These are phyloP conservation scores for Lotmaria passim DNA, from an alignment of 208 protist species.

Conservation along the genomic window DNA sequence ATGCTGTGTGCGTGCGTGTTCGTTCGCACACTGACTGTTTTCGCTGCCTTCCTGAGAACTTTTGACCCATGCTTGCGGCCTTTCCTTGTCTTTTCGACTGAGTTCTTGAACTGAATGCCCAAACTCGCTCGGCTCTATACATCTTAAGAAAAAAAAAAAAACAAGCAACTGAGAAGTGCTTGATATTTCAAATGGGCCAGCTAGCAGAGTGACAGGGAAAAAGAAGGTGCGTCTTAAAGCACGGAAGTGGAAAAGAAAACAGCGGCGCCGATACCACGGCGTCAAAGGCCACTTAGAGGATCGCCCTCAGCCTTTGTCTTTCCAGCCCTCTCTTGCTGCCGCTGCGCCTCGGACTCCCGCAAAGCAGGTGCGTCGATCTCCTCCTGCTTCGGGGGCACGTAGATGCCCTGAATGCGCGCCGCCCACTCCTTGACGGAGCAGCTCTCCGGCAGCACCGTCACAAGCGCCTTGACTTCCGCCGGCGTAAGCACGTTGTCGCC, in stretches of 20 bases:
- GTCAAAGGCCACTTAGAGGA: conserved; percentile 47
- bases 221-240: not conserved
- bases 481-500: conserved; percentile 85
- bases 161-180: not conserved
- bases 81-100: too few species aligned
- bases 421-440: conserved; percentile 74
- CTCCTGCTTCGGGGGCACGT: conserved; percentile 73
- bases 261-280: not conserved
- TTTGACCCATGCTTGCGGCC: too few species aligned
- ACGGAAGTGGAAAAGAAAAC: not conserved
- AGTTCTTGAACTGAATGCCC: too few species aligned
- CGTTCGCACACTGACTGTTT: too few species aligned
- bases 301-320: conserved; percentile 47
- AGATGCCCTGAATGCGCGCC: conserved; percentile 85
- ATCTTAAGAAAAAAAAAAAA: not conserved
- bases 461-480: conserved; percentile 72
- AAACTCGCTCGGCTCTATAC: not conserved
- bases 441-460: conserved; percentile 53
- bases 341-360: conserved; percentile 50
- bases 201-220: not conserved
- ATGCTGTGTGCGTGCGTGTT: too few species aligned
- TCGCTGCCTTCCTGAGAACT: too few species aligned
- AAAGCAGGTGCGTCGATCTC: conserved; percentile 61
- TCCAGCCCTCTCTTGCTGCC: conserved; percentile 52
- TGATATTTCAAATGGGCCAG: not conserved